These are phyloP conservation scores for Termitomyces sp. DNA, from an alignment of 1,284 basidiomycete species.

Conservation along the genomic window DNA sequence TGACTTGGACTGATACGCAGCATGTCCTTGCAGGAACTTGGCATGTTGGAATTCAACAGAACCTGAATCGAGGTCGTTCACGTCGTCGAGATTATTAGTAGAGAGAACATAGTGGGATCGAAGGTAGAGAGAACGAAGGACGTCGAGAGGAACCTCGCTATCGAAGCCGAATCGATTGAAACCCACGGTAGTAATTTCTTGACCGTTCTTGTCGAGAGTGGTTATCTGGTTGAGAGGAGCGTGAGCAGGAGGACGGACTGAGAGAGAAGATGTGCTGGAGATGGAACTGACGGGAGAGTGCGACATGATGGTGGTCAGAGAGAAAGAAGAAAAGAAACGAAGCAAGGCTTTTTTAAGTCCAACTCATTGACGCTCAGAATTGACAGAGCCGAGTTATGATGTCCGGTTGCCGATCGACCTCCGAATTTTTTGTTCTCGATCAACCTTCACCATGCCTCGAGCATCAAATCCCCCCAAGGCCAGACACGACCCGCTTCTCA, in stretches of 20 bases:
- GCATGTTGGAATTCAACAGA: slow-evolving; percentile 45
- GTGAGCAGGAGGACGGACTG: slow-evolving; percentile 5
- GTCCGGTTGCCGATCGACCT: slow-evolving; percentile 13
- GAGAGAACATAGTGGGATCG: slow-evolving; percentile 71
- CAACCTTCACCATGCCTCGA: slow-evolving; percentile 53
- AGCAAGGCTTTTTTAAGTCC: not conserved
- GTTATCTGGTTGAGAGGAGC: slow-evolving; percentile 38
- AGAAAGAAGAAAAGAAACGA: slow-evolving; percentile 10
- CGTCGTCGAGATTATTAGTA: slow-evolving; percentile 32
- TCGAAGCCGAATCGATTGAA: slow-evolving; percentile 85
- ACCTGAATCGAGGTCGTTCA: slow-evolving; percentile 34
- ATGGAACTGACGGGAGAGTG: slow-evolving; percentile 17
- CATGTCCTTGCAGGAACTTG: slow-evolving; percentile 47
- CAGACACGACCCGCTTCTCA: slow-evolving; percentile 82
- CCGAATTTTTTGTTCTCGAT: slow-evolving; percentile 17
- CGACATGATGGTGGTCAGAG: slow-evolving; percentile 18
- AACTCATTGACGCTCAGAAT: not conserved
- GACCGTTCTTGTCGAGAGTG: slow-evolving; percentile 67
- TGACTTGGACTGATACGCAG: slow-evolving; percentile 75
- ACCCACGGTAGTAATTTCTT: slow-evolving; percentile 76
- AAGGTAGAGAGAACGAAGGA: slow-evolving; percentile 81
- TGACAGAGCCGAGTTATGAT: slow-evolving; percentile 7
- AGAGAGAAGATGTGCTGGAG: slow-evolving; percentile 1
- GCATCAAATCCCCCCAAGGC: slow-evolving; percentile 49
- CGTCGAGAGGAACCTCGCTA: slow-evolving; percentile 73